Base-by-base conservation (phyloP, 257 asterid genomes). In the Apocynum venetum region DNA sequence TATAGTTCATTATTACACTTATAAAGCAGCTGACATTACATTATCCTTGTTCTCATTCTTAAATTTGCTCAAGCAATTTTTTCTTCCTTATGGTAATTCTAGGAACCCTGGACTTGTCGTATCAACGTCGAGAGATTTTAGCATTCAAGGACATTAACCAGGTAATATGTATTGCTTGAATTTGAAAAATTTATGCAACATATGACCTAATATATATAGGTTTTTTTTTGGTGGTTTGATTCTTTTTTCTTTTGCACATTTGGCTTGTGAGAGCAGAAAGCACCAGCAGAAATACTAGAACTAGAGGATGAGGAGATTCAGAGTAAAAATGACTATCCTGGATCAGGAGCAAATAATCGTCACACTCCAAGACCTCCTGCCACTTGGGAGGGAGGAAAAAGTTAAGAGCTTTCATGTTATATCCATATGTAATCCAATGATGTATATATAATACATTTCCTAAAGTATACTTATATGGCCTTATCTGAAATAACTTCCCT, bases 281-380 rank as follows among this genome's bases (percentile, higher is more conserved):
- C 35, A 65, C 35, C 31, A 51, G 56, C 9, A 61, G 79, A 35
- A 48, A 60, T 48, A 17, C 60, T 3, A 7, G 71, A 44, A 65
- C 36, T 20, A 6, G 73, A 46, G 20, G 52, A 20, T 19, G 69
- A 77, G 40, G 78, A 75, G 43, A 46, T 74, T 19, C 71, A 75
- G 43, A 31, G 9, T 46, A 76, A 20, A 57, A n/a, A 36, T 5
- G 85, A 84, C 69, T 81, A 81, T 68, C 76, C 79, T 0, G 81
- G 79, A 47, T 43, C 83, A 15, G 85, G 87, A 71, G 85, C 87
- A 41, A 81, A 84, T 75, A 76, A 64, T 59, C 81, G 76, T 59
- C 87, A 84, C 70, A 81, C 76, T 15, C 86, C 86, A 31, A 80
- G 52, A 41, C 74, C 80, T 47, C 80, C 76, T 2, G 71, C 67